phyloP scores from a whole-genome alignment of 2,329 filamentous ascomycete genomes.

The Stachybotrys echinatus region DNA sequence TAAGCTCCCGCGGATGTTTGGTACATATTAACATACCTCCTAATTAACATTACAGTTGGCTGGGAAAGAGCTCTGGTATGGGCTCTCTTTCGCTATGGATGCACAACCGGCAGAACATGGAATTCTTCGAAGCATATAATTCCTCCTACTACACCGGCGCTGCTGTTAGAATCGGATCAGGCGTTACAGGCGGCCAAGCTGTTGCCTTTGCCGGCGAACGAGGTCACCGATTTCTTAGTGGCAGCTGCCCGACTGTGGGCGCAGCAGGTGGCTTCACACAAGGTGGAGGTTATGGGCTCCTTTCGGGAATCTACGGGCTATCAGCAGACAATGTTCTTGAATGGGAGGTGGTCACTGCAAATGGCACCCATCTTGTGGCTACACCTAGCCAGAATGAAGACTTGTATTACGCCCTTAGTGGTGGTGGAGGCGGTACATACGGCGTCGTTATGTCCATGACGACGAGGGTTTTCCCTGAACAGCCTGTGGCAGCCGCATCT shows the following conservation, averaged over 20 bases:
- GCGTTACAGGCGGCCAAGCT: neutral
- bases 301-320: slow-evolving; percentile 37
- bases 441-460: neutral
- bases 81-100: slow-evolving; percentile 33
- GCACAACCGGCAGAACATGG: slow-evolving; percentile 28
- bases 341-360: slow-evolving; percentile 38
- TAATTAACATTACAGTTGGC: neutral
- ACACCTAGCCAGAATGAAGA: slow-evolving; percentile 31
- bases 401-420: slow-evolving; percentile 30
- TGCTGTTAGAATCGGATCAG: neutral
- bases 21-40: neutral
- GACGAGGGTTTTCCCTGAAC: slow-evolving; percentile 4
- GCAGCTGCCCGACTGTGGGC: slow-evolving; percentile 37
- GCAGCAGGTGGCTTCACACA: slow-evolving; percentile 42
- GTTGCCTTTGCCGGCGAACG: slow-evolving; percentile 7
- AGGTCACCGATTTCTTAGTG: slow-evolving; percentile 42
- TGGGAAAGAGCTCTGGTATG: slow-evolving; percentile 29
- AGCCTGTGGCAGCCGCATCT: slow-evolving; percentile 13
- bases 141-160: slow-evolving; percentile 1
- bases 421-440: neutral
- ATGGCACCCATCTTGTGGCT: slow-evolving; percentile 35
- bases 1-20: slow-evolving; percentile 7
- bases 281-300: slow-evolving; percentile 39
- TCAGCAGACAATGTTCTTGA: slow-evolving; percentile 43
- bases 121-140: slow-evolving; percentile 9